phyloP scores from a whole-genome alignment of 2,329 filamentous ascomycete genomes.

The Setomelanomma holmii region DNA sequence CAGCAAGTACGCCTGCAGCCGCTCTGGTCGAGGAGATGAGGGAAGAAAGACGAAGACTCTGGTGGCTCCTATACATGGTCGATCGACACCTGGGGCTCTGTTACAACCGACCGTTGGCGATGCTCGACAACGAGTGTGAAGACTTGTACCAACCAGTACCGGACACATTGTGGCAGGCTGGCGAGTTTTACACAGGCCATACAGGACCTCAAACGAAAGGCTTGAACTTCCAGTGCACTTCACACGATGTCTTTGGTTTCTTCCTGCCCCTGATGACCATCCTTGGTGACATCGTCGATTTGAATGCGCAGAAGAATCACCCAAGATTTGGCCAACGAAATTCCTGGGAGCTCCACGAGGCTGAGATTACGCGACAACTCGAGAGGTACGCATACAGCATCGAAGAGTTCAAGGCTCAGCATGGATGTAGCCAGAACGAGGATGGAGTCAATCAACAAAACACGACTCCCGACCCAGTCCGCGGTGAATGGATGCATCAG shows the following conservation, averaged over 20 bases:
- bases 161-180: slow-evolving; percentile 83
- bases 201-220: slow-evolving; percentile 60
- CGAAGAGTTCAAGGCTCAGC: slow-evolving; percentile 67
- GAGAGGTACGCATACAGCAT: slow-evolving; percentile 83
- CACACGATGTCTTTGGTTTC: slow-evolving; percentile 89
- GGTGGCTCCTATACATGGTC: slow-evolving; percentile 92
- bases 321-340: slow-evolving; percentile 79
- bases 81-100: slow-evolving; percentile 84
- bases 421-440: slow-evolving; percentile 43
- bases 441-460: slow-evolving; percentile 43
- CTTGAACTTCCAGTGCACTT: slow-evolving; percentile 80
- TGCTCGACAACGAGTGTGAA: slow-evolving; percentile 83
- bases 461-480: slow-evolving; percentile 45
- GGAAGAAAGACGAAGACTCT: slow-evolving; percentile 86
- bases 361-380: slow-evolving; percentile 80
- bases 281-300: slow-evolving; percentile 87
- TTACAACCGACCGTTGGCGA: slow-evolving; percentile 86
- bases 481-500: slow-evolving; percentile 79
- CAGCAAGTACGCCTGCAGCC: slow-evolving; percentile 40
- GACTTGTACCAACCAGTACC: slow-evolving; percentile 83
- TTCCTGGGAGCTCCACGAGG: slow-evolving; percentile 78
- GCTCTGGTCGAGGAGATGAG: slow-evolving; percentile 59
- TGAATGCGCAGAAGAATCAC: slow-evolving; percentile 88
- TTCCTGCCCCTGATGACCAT: slow-evolving; percentile 94
- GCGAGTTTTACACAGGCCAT: slow-evolving; percentile 70